phyloP scores from a whole-genome alignment of 768 basidiomycete species.

The Termitomyces sp. region DNA sequence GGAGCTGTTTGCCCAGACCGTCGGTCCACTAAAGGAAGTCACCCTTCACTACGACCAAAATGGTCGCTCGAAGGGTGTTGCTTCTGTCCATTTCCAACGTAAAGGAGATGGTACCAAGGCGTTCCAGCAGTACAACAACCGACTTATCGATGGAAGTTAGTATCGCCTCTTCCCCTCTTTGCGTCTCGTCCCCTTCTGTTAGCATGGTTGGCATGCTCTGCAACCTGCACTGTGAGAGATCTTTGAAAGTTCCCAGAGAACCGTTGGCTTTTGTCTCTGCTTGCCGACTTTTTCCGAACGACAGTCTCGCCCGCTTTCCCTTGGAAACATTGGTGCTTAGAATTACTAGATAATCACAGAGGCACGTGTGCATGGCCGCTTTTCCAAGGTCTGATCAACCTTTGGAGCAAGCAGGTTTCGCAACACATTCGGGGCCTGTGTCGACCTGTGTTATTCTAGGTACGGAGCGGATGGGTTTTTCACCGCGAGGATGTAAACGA shows the following conservation, averaged over 20 bases:
- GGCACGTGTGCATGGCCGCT: neutral
- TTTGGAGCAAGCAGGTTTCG: constrained; percentile 3
- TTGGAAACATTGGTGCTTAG: neutral
- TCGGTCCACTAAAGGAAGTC: constrained; percentile 82
- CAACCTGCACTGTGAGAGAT: constrained; percentile 24
- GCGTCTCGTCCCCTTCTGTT: constrained; percentile 32
- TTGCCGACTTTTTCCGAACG: constrained; percentile 12
- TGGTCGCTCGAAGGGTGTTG: constrained; percentile 89
- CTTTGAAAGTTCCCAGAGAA: constrained; percentile 33
- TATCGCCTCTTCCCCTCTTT: constrained; percentile 56
- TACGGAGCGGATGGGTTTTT: constrained; percentile 6
- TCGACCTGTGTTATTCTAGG: neutral
- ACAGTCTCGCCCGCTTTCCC: constrained; percentile 18
- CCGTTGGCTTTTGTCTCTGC: constrained; percentile 42
- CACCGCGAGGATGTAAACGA: constrained; percentile 4
- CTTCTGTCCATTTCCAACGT: constrained; percentile 78
- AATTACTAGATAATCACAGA: neutral
- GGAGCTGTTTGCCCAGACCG: constrained; percentile 91
- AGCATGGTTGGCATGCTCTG: constrained; percentile 19
- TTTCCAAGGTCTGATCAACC: constrained; percentile 13
- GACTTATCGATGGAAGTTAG: constrained; percentile 99
- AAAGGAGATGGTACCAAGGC: constrained; percentile 92
- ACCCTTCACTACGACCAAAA: constrained; percentile 78
- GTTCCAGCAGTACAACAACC: constrained; percentile 92
- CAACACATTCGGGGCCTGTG: neutral